Evolutionary conservation across 306 rosid genomes (phyloP).

Genomic region (Abrus precatorius): DNA sequence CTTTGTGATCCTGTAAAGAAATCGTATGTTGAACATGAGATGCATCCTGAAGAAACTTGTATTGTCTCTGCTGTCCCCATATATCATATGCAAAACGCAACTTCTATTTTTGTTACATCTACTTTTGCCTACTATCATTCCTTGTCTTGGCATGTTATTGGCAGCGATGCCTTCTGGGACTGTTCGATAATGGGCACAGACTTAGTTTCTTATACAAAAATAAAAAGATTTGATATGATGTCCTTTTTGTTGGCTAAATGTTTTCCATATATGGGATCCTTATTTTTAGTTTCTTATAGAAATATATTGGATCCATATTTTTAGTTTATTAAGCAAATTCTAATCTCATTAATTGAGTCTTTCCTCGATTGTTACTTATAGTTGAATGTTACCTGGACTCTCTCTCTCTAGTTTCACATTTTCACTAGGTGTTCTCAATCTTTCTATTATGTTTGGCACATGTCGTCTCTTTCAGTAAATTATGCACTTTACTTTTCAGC

Average conservation of each 20-base stretch:
- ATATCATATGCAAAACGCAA: conserved; percentile 22
- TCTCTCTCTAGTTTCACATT: neutral
- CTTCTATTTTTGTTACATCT: conserved; percentile 32
- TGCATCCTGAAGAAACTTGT: conserved; percentile 34
- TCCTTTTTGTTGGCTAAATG: conserved; percentile 35
- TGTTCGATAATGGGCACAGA: conserved; percentile 2
- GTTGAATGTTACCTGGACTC: conserved; percentile 1
- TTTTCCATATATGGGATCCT: conserved; percentile 8
- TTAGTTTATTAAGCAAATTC: conserved; percentile 10
- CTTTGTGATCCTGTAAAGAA: conserved; percentile 26
- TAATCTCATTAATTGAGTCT: neutral
- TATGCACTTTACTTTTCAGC: conserved; percentile 23
- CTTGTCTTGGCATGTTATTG: conserved; percentile 30
- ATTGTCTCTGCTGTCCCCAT: conserved; percentile 7
- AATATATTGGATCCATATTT: conserved; percentile 25
- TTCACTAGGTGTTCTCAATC: conserved; percentile 25
- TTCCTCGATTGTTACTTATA: conserved; percentile 7
- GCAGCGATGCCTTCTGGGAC: conserved; percentile 22
- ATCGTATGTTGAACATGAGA: conserved; percentile 28
- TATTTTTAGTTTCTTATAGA: conserved; percentile 7
- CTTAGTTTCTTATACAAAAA: conserved; percentile 15
- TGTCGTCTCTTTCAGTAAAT: conserved; percentile 35
- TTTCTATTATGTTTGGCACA: conserved; percentile 15
- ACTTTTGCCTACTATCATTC: conserved; percentile 21
- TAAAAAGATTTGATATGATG: neutral